Evolutionary conservation across 345 rosid species (phyloP).

Genomic region (Geranium brycei): DNA sequence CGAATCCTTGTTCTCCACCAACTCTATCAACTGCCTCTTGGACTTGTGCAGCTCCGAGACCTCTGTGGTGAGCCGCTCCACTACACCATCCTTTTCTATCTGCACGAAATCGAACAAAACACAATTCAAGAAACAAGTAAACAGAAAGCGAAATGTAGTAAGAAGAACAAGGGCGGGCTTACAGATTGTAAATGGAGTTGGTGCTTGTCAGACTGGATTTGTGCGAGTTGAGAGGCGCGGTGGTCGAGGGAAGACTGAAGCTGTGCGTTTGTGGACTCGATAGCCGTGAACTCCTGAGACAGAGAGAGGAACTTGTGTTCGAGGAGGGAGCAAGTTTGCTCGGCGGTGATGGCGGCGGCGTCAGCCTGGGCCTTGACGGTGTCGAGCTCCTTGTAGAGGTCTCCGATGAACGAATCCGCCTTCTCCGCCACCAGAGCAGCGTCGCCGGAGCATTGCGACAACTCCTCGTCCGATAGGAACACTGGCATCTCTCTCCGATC

Average conservation of each 20-base stretch:
- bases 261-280: conserved; percentile 49
- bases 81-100: conserved; percentile 79
- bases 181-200: conserved; percentile 71
- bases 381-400: conserved; percentile 46
- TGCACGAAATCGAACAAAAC: conserved; percentile 10
- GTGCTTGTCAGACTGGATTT: conserved; percentile 68
- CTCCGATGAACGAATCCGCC: conserved; percentile 67
- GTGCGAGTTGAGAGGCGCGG: conserved; percentile 51
- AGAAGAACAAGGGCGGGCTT: neutral
- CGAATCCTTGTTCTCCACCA: conserved; percentile 71
- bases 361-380: conserved; percentile 72
- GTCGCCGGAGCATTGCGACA: conserved; percentile 49
- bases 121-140: neutral
- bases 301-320: conserved; percentile 88
- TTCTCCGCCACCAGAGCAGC: conserved; percentile 50
- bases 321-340: conserved; percentile 86
- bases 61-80: conserved; percentile 60
- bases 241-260: conserved; percentile 63
- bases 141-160: no score
- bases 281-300: conserved; percentile 42
- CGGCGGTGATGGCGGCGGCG: conserved; percentile 79
- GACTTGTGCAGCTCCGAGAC: conserved; percentile 67
- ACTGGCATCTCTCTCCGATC: conserved; percentile 38
- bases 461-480: conserved; percentile 84
- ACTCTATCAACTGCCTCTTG: conserved; percentile 69